phyloP scores from a whole-genome alignment of 768 basidiomycete genomes.

The Tremella fuciformis region DNA sequence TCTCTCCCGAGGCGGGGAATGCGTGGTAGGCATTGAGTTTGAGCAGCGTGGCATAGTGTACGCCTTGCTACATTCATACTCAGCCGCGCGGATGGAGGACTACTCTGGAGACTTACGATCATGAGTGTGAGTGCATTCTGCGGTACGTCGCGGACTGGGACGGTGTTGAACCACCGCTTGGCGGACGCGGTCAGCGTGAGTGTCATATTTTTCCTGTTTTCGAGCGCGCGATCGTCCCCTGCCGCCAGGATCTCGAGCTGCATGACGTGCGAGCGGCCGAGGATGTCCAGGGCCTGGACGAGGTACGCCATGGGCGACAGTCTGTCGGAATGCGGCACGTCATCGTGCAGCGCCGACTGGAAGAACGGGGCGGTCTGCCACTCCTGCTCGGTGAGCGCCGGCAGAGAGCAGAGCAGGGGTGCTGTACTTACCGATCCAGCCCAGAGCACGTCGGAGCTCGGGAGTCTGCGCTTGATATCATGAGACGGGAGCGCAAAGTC shows the following conservation, averaged over 20 bases:
- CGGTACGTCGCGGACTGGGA: conserved; percentile 16
- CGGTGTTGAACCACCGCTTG: conserved; percentile 36
- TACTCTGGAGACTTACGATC: too few species aligned
- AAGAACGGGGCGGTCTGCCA: too few species aligned
- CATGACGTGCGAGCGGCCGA: conserved; percentile 46
- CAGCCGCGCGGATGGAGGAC: too few species aligned
- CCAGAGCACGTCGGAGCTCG: conserved; percentile 41
- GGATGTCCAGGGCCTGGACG: conserved; percentile 46
- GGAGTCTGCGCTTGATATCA: conserved; percentile 47
- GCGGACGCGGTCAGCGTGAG: conserved; percentile 36
- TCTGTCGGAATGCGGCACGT: too few species aligned
- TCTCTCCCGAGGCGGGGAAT: conserved; percentile 44
- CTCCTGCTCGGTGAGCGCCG: too few species aligned
- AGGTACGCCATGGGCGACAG: conserved; percentile 37
- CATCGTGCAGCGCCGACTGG: too few species aligned
- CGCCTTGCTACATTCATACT: conserved; percentile 47
- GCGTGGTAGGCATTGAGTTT: conserved; percentile 49
- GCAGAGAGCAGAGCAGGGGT: too few species aligned
- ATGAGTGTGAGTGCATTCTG: background rate
- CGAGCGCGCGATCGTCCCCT: conserved; percentile 38
- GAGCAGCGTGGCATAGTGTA: conserved; percentile 46
- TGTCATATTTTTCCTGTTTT: conserved; percentile 34
- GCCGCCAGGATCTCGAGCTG: conserved; percentile 40
- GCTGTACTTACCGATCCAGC: conserved; percentile 25
- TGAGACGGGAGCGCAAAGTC: conserved; percentile 46